Evolutionary conservation across 2,329 filamentous ascomycete genomes (phyloP).

Genomic region (Uncinocarpus reesii): DNA sequence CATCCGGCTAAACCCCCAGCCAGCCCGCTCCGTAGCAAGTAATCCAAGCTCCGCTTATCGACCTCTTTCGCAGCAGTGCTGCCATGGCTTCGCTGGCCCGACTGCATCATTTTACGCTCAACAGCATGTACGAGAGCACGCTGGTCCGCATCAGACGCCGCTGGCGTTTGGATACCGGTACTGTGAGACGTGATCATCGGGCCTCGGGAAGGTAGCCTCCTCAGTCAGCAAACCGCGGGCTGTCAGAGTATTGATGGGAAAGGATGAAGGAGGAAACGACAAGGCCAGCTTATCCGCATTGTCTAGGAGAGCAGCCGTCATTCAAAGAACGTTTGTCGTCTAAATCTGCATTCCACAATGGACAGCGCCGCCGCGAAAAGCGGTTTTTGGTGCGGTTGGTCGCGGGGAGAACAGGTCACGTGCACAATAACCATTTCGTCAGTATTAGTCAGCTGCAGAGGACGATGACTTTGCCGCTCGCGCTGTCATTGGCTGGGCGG

Average conservation of each 20-base stretch:
- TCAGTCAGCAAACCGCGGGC: not conserved
- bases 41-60: slow-evolving; percentile 67
- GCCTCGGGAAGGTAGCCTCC: slow-evolving; percentile 15
- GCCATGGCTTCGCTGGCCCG: not conserved
- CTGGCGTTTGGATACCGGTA: not conserved
- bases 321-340: not conserved
- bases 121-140: not conserved
- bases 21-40: slow-evolving; percentile 69
- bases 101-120: not conserved
- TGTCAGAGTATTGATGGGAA: not conserved
- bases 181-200: slow-evolving; percentile 8
- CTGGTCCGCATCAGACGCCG: slow-evolving; percentile 3
- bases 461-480: not conserved
- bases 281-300: slow-evolving; percentile 2
- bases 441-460: slow-evolving; percentile 3
- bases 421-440: slow-evolving; percentile 1
- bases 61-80: slow-evolving; percentile 24
- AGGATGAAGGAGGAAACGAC: not conserved
- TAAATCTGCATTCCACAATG: too few relatives aligned
- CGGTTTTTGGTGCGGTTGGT: slow-evolving; percentile 6
- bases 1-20: slow-evolving; percentile 87
- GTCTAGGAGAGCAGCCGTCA: not conserved
- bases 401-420: slow-evolving; percentile 4
- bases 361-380: too few relatives aligned
- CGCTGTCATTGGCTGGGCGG: not conserved